Conservation (phyloP, 306 rosid species). For the Dicorynia guianensis region DNA sequence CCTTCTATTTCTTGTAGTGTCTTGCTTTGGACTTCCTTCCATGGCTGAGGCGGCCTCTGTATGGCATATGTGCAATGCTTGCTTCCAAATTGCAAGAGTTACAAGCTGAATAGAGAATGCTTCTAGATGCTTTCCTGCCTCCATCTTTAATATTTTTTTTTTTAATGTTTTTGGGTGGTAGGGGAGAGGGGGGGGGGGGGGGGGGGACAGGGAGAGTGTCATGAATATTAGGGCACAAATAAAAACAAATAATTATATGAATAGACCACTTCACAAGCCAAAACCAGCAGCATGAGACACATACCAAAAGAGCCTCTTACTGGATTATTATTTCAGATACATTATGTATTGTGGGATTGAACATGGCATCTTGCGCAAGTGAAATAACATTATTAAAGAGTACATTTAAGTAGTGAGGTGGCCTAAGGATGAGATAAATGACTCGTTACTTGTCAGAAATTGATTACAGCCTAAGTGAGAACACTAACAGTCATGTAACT, state of each 20-base stretch:
- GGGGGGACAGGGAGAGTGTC: not conserved
- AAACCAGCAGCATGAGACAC: conserved; percentile 30
- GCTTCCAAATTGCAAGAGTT: conserved; percentile 98
- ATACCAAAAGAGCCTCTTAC: not conserved
- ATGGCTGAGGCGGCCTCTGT: conserved; percentile 98
- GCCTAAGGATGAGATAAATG: not conserved
- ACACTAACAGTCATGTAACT: not conserved
- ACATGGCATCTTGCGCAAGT: not conserved
- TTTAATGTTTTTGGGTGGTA: conserved; percentile 18
- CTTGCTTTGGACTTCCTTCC: conserved; percentile 96
- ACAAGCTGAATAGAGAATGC: conserved; percentile 98
- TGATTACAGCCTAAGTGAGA: conserved; percentile 1
- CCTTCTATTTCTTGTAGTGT: conserved; percentile 70
- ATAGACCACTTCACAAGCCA: conserved; percentile 21
- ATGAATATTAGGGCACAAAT: not conserved
- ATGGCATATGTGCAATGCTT: conserved; percentile 97
- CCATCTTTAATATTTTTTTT: conserved; percentile 53
- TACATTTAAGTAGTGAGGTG: not conserved
- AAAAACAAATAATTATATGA: conserved; percentile 27
- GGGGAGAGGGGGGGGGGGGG: not conserved
- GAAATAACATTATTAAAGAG: not conserved
- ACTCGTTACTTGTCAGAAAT: not conserved
- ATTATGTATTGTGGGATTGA: not conserved
- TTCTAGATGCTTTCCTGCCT: conserved; percentile 76
- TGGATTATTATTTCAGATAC: not conserved